A percentile compares a stretch with the other conserved stretches of the same genome.
Conservation (phyloP, 2,329 filamentous ascomycete species). For the Amphichorda felina region DNA sequence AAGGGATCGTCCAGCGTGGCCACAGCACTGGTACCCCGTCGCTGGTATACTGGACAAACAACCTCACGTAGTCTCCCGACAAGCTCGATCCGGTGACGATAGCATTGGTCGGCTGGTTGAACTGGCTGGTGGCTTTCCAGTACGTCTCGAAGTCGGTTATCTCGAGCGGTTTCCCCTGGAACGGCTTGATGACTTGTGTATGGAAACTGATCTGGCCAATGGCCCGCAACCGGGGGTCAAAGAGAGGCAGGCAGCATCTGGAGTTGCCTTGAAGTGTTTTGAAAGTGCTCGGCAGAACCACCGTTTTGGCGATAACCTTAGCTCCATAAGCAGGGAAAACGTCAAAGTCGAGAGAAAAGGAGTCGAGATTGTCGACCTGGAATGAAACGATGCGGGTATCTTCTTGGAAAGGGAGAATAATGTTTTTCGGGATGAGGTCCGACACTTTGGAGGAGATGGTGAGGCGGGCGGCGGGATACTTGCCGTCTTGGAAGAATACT, state of each 20-base stretch:
- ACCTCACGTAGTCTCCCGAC: conserved; percentile 84
- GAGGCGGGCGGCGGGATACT: conserved; percentile 87
- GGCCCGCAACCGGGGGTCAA: conserved; percentile 80
- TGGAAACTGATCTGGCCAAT: conserved; percentile 93
- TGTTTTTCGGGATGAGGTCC: conserved; percentile 90
- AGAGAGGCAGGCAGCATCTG: conserved; percentile 75
- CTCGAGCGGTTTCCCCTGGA: conserved; percentile 81
- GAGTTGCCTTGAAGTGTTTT: conserved; percentile 62
- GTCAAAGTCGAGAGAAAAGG: conserved; percentile 92
- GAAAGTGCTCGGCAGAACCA: conserved; percentile 82
- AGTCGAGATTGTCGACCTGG: conserved; percentile 86
- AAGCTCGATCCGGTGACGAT: conserved; percentile 91
- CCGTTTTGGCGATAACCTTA: conserved; percentile 92
- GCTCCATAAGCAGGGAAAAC: conserved; percentile 96
- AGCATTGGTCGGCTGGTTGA: conserved; percentile 68
- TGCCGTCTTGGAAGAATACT: conserved; percentile 92
- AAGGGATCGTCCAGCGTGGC: conserved; percentile 69
- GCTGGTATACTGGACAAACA: conserved; percentile 85
- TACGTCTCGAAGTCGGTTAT: conserved; percentile 98
- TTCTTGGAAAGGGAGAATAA: conserved; percentile 91
- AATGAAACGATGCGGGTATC: conserved; percentile 90
- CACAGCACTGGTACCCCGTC: conserved; percentile 82
- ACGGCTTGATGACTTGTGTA: conserved; percentile 93
- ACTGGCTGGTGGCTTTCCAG: conserved; percentile 95
- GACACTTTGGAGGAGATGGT: conserved; percentile 96